Evolutionary conservation across 2,329 filamentous ascomycete genomes (phyloP), one percentile per base, ranked within the genome.

Genomic region (Pyrenochaeta sp.): DNA sequence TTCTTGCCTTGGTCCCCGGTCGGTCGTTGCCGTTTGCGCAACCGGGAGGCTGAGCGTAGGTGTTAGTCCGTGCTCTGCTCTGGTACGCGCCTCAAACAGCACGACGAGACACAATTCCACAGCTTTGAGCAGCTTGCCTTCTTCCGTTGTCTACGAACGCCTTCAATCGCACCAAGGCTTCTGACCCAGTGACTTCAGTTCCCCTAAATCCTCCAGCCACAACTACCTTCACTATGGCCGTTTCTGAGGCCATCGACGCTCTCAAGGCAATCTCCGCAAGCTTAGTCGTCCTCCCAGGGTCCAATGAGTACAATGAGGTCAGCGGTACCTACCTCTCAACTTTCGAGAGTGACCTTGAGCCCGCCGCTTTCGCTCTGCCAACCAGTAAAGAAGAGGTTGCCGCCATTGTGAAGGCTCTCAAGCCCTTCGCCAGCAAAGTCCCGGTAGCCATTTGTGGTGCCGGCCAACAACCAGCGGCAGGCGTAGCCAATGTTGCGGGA

Each of bases 271-370:
- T 28, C 24, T 44, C 42, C 13, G 25, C 24, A 5, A 13, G 22
- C 24, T n/a, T 44, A 27, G 25, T 44, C 25, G 42, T 44, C 9
- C 42, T 44, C 42, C 42, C 22, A 27, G 42, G 42, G 25, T 15
- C 42, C 12, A 24, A 28, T 3, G 45, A 30, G 27, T 32, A 47
- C 19, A 34, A 22, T 9, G 45, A 47, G 28, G 19, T 47, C 45
- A 47, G 45, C 15, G 28, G 30, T 24, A 47, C 15, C 45, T 47
- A 47, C 19, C 45, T 47, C n/a, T 47, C 45, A 19, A 34, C 45
- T 10, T 34, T 34, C 10, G 45, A 47, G 28, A 47, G 45, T 27
- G 28, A 47, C 10, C 45, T 47, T 13, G 30, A 24, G 28, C 45
- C 30, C 10, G 45, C 45, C 7, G 45, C 45, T 32, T 47, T 47